Conservation (phyloP, 352 stramenopile species). For the Pythium biforme region DNA sequence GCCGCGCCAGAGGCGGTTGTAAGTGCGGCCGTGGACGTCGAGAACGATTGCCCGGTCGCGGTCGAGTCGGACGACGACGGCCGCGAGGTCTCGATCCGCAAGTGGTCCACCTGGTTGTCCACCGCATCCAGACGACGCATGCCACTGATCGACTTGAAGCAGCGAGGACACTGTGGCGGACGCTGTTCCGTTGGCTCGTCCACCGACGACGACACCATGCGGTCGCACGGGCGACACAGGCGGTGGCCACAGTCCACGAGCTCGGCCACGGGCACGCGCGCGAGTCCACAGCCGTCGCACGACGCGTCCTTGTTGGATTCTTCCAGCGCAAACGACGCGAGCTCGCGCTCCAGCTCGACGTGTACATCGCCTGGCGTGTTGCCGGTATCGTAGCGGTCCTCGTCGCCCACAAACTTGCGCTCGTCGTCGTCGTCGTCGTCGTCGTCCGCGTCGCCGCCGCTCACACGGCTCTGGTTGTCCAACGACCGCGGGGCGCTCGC, state of each 20-base stretch:
- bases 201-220: neutral
- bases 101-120: slow-evolving; percentile 29
- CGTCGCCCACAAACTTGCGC: neutral
- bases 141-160: neutral
- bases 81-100: slow-evolving; percentile 14
- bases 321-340: slow-evolving; percentile 20
- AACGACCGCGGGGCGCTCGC: neutral
- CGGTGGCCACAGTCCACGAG: slow-evolving; percentile 25
- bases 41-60: neutral
- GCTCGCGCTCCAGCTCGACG: slow-evolving; percentile 15
- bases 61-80: slow-evolving; percentile 27
- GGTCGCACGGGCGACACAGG: slow-evolving; percentile 24
- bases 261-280: slow-evolving; percentile 17
- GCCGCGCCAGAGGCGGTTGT: slow-evolving; percentile 29
- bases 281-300: slow-evolving; percentile 21
- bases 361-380: neutral
- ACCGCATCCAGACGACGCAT: slow-evolving; percentile 12
- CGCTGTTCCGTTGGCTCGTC: slow-evolving; percentile 12
- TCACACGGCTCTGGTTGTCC: slow-evolving; percentile 14
- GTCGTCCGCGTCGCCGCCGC: slow-evolving; percentile 27
- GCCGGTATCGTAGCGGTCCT: neutral
- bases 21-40: slow-evolving; percentile 22
- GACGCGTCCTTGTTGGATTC: neutral
- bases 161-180: slow-evolving; percentile 20
- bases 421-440: slow-evolving; percentile 16